Base-by-base conservation (phyloP, 2,329 filamentous ascomycete species). In the Claviceps spartinae region DNA sequence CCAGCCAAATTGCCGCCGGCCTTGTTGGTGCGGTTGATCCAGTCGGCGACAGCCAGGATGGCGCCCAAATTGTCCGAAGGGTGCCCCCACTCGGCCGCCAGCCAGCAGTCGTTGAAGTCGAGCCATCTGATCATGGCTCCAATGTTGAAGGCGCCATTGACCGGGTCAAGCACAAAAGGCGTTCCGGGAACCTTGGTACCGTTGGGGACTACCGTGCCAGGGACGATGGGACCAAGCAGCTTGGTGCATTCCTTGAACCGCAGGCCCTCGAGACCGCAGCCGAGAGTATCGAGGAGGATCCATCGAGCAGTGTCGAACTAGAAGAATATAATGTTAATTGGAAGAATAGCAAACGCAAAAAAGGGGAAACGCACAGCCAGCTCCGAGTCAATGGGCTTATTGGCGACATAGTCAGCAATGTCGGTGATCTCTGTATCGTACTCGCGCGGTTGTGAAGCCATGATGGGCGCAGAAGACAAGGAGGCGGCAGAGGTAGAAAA, bases 91-190 rank as follows among this genome's bases (percentile, higher is more conserved):
- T 98, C 93, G 52, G 93, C 93, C 45, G 91, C 93, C 58, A 97
- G 78, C 93, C 91, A 98, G 81, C 93, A 97, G 79, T 98, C 93
- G 70, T 98, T 98, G 81, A 97, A 98, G 75, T 98, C 93, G 63
- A 98, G 81, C 93, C 93, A 98, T 66, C 93, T 81, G 74, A 98
- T 95, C 85, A 95, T 95, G 63, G 93, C 86, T 62, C 93, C 93
- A 62, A 98, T 97, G 78, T 97, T 97, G 81, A 98, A 97, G 58
- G 93, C 93, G 57, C 85, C 93, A 63, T 91, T 91, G 67, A 97
- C 83, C 41, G 93, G 93, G 68, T 97, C 93, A 61, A 98, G 83
- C 72, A 94, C 85, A 74, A 91, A 97, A 60, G 86, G 82, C 36
- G 93, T 97, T 58, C 93, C 93, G 42, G 87, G 88, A 45, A 98